Evolutionary conservation across 768 basidiomycete genomes (phyloP).

Genomic region (Termitomyces sp.): DNA sequence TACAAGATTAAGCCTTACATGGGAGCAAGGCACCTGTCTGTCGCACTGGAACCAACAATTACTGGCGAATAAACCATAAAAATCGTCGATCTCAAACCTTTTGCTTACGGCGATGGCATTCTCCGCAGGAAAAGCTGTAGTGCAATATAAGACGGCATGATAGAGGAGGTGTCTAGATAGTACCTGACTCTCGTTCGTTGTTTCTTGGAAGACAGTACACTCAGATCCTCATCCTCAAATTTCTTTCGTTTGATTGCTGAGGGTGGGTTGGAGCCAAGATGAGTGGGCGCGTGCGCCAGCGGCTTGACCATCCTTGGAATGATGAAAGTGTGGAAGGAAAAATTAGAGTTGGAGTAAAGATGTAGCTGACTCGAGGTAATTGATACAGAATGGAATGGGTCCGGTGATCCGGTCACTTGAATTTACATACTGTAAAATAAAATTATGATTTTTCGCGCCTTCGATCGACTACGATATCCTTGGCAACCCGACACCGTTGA

Average conservation of each 20-base stretch:
- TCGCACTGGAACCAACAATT: conserved; percentile 54
- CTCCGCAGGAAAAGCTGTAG: conserved; percentile 75
- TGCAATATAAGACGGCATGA: not conserved
- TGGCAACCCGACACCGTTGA: not conserved
- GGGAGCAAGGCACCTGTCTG: conserved; percentile 78
- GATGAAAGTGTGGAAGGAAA: not conserved
- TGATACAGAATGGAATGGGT: conserved; percentile 8
- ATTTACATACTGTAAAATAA: not conserved
- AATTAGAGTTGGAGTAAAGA: conserved; percentile 3
- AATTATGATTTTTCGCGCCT: not conserved
- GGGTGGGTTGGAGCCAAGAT: conserved; percentile 14
- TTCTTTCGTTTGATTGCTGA: conserved; percentile 55
- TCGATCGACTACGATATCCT: not conserved
- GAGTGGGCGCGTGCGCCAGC: conserved; percentile 18
- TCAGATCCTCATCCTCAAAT: conserved; percentile 51
- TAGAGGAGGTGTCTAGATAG: conserved; percentile 11
- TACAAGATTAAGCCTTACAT: conserved; percentile 42
- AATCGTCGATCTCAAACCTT: conserved; percentile 43
- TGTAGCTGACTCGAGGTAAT: conserved; percentile 13
- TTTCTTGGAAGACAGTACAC: conserved; percentile 50
- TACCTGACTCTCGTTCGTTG: conserved; percentile 75
- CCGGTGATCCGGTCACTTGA: conserved; percentile 15
- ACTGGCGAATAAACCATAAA: conserved; percentile 8
- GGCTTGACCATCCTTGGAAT: conserved; percentile 30
- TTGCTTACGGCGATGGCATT: conserved; percentile 86